Evolutionary conservation across 805 yeast species (phyloP).

Genomic region (Yamadazyma laniorum): DNA sequence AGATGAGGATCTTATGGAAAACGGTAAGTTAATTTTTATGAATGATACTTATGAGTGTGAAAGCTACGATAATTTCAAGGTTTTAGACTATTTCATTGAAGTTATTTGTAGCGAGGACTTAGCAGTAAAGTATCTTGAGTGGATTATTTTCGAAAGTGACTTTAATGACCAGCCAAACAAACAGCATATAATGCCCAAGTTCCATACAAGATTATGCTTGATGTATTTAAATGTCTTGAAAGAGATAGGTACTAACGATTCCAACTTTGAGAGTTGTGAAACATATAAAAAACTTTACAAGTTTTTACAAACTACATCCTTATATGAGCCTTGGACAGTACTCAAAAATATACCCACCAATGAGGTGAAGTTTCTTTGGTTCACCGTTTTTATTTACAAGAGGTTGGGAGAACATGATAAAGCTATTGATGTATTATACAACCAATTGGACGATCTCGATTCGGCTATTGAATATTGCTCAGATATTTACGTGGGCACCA

Average conservation of each 20-base stretch:
- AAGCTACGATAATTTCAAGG: slow-evolving; percentile 50
- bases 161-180: slow-evolving; percentile 19
- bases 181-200: slow-evolving; percentile 20
- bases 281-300: slow-evolving; percentile 30
- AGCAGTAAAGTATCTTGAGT: slow-evolving; percentile 45
- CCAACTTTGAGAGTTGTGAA: slow-evolving; percentile 11
- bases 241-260: slow-evolving; percentile 6
- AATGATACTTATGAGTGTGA: slow-evolving; percentile 61
- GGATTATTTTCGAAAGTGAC: slow-evolving; percentile 40
- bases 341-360: slow-evolving; percentile 32
- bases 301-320: slow-evolving; percentile 29
- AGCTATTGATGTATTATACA: slow-evolving; percentile 60
- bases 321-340: slow-evolving; percentile 39
- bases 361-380: slow-evolving; percentile 34
- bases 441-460: slow-evolving; percentile 53
- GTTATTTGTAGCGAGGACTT: slow-evolving; percentile 19
- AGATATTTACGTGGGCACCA: slow-evolving; percentile 35
- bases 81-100: slow-evolving; percentile 50
- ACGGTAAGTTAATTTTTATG: slow-evolving; percentile 56
- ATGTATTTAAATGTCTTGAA: slow-evolving; percentile 25
- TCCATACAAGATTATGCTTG: slow-evolving; percentile 35
- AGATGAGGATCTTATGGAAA: slow-evolving; percentile 19
- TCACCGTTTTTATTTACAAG: slow-evolving; percentile 57
- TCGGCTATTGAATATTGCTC: slow-evolving; percentile 64
- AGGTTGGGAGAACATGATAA: slow-evolving; percentile 59